Percentiles rank a stretch among this genome's conserved stretches.
These are phyloP conservation scores for Irineochytrium annulatum DNA, from an alignment of 192 early-diverging fungal genomes.

Conservation along the genomic window DNA sequence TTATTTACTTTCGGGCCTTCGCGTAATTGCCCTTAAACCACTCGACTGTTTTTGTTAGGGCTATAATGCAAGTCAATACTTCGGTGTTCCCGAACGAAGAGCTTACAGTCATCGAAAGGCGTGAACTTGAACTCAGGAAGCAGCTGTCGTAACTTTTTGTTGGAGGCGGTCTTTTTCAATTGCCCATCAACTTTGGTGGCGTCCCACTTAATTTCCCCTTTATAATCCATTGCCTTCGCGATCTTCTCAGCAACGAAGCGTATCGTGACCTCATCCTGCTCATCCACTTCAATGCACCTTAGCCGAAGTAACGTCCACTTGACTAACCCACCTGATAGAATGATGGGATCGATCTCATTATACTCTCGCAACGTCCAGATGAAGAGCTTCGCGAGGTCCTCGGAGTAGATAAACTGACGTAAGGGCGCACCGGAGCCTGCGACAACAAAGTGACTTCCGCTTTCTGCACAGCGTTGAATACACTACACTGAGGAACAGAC, in stretches of 20 bases:
- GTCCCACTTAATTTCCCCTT: conserved; percentile 64
- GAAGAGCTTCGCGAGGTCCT: conserved; percentile 74
- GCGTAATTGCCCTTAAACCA: too few species aligned
- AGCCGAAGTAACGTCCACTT: neutral
- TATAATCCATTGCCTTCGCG: conserved; percentile 63
- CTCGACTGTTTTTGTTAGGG: too few species aligned
- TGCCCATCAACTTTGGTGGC: conserved; percentile 71
- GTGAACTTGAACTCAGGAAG: conserved; percentile 78
- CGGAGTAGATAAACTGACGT: conserved; percentile 79
- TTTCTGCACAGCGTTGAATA: conserved; percentile 39
- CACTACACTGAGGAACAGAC: conserved; percentile 8
- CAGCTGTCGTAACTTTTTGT: conserved; percentile 64
- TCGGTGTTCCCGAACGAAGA: too few species aligned
- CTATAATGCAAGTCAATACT: too few species aligned
- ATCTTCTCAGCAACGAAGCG: conserved; percentile 73
- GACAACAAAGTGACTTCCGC: conserved; percentile 70
- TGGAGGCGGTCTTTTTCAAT: conserved; percentile 82
- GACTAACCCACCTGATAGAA: conserved; percentile 63
- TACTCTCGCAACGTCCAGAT: conserved; percentile 80
- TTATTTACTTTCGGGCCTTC: too few species aligned
- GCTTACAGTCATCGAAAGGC: conserved; percentile 62
- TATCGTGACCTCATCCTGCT: conserved; percentile 74
- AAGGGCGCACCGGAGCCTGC: conserved; percentile 71
- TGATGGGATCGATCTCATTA: conserved; percentile 72
- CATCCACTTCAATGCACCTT: conserved; percentile 52